Base-by-base conservation (phyloP, 257 asterid species). In the Striga asiatica region DNA sequence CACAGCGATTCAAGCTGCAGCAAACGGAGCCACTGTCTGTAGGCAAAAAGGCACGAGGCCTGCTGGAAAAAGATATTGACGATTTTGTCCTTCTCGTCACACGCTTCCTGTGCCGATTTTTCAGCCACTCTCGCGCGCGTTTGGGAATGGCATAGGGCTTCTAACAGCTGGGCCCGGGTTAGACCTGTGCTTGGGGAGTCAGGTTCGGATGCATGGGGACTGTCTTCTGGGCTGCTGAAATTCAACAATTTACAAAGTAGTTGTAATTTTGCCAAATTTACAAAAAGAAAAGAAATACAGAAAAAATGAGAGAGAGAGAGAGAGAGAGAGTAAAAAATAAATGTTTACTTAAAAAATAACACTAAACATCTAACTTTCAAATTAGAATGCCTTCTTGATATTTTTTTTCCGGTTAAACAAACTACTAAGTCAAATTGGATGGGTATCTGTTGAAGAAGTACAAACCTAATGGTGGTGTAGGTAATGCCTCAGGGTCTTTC, bases 91-190 rank as follows among this genome's bases (percentile, higher is more conserved):
- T 81, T 81, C 49, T 81, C 91, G 10, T 76, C 69, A 58, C 73
- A 76, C 10, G 84, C 86, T 66, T 74, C 70, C 48, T 78, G 83
- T 47, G 91, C 91, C 65, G 72, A 39, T 52, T 74, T 75, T 76
- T 81, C 91, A 1, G 91, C 91, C 38, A 78, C 78, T 65, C 91
- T 74, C 60, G 91, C 91, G 48, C 86, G 80, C 39, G 84, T 81
- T 70, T 81, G 91, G 35, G 91, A 81, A 69, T 81, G 84, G 77
- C 91, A 78, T 10, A 81, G 81, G 38, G 91, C 91, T 63, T 69
- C 91, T 25, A 78, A 51, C 64, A 81, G 65, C 49, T 81, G 47
- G 12, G n/a, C 54, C 74, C 76, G 66, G 76, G 66, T 81, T 13
- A 78, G 78, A 53, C 64, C 37, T 58, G 69, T 51, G 37, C 62